Conservation (phyloP, 305 asterid genomes). For the Rubia tinctorum region DNA sequence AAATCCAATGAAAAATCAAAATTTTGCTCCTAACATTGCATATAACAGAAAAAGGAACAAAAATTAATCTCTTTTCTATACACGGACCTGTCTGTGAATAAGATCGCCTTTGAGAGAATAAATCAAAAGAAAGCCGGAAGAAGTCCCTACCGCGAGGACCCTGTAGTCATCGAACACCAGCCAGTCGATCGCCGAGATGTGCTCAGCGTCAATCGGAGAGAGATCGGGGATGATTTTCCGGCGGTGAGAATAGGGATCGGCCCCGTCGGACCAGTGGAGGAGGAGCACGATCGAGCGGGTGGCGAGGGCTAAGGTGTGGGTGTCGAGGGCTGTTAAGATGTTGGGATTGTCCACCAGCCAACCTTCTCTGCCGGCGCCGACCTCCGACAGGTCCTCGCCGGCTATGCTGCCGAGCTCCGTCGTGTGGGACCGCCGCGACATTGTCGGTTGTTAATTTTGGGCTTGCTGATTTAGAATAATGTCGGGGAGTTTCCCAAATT, state of each 20-base stretch:
- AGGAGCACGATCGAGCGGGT: slow-evolving; percentile 60
- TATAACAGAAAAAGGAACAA: neutral
- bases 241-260: slow-evolving; percentile 40
- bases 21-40: neutral
- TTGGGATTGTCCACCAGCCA: slow-evolving; percentile 76
- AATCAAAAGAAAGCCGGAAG: slow-evolving; percentile 69
- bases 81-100: slow-evolving; percentile 73
- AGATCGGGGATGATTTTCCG: slow-evolving; percentile 73
- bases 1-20: neutral
- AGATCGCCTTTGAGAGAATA: slow-evolving; percentile 68
- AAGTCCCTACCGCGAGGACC: slow-evolving; percentile 82
- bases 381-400: slow-evolving; percentile 60
- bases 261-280: slow-evolving; percentile 54
- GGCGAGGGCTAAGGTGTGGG: slow-evolving; percentile 71
- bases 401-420: slow-evolving; percentile 79
- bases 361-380: slow-evolving; percentile 91
- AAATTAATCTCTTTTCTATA: neutral
- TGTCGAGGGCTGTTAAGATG: slow-evolving; percentile 71
- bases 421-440: slow-evolving; percentile 76
- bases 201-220: slow-evolving; percentile 82
- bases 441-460: slow-evolving; percentile 10
- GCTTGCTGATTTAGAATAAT: neutral
- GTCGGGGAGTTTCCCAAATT: neutral
- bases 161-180: slow-evolving; percentile 66
- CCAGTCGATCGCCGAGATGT: slow-evolving; percentile 82